phyloP scores from a whole-genome alignment of 73 alveolate species.

The Uronychia binucleata region DNA sequence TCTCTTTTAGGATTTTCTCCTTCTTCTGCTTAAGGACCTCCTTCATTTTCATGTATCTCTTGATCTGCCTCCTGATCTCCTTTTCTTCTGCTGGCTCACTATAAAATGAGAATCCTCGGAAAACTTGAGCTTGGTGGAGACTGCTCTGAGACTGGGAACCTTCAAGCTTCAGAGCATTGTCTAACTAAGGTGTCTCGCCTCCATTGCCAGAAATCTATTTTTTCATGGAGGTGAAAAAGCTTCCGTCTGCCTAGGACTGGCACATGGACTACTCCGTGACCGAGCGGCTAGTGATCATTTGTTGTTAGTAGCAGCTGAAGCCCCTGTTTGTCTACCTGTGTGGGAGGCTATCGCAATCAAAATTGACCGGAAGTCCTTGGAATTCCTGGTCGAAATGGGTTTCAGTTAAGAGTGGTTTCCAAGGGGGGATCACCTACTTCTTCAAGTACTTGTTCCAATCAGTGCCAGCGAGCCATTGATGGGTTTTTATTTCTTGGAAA shows the following conservation, averaged over 20 bases:
- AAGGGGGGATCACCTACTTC: slow-evolving; percentile 67
- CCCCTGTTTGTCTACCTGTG: slow-evolving; percentile 24
- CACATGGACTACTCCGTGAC: slow-evolving; percentile 35
- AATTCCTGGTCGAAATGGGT: slow-evolving; percentile 59
- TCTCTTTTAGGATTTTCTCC: background rate
- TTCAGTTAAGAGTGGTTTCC: slow-evolving; percentile 42
- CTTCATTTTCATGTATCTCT: slow-evolving; percentile 21
- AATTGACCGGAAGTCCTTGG: slow-evolving; percentile 43
- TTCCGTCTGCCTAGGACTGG: slow-evolving; percentile 22
- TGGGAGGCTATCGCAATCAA: slow-evolving; percentile 16
- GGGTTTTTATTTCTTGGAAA: slow-evolving; percentile 74
- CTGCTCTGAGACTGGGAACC: no score
- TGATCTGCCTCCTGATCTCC: slow-evolving; percentile 14
- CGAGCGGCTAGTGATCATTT: slow-evolving; percentile 7
- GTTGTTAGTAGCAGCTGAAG: slow-evolving; percentile 12
- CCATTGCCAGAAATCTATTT: background rate
- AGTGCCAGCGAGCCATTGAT: slow-evolving; percentile 62
- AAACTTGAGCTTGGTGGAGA: slow-evolving; percentile 5
- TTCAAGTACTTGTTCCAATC: slow-evolving; percentile 67
- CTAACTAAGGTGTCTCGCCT: slow-evolving; percentile 13
- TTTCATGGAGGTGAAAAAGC: background rate
- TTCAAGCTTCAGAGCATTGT: slow-evolving; percentile 11
- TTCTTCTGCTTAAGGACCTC: slow-evolving; percentile 2
- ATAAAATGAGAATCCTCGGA: slow-evolving; percentile 28
- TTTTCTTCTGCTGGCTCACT: slow-evolving; percentile 28